Evolutionary conservation across 352 stramenopile genomes (phyloP), one percentile per base, ranked within the genome.

Genomic region (Phytophthora cryptogea): DNA sequence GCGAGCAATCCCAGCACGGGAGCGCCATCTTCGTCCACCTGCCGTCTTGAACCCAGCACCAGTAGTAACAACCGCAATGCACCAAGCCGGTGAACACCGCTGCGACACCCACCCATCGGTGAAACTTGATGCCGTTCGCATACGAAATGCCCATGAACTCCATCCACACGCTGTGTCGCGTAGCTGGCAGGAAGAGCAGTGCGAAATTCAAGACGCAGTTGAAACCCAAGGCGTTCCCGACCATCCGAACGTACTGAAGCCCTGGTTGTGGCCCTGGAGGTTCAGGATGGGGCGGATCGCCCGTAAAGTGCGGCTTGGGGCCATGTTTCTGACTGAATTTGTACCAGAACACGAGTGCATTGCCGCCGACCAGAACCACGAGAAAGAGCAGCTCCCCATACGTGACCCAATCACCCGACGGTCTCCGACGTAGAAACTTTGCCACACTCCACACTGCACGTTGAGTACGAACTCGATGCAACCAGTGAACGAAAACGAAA

Each of bases 91-190:
- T 72, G 17, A 74, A 3, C 6, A 86, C 59, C 3, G 72, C 68
- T 0, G 49, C 53, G 3, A 80, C 60, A 8, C 71, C 76, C 3
- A 86, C 23, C 71, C 74, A 83, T 1, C 74, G 70, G 37, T 86
- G 76, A 54, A 75, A 86, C 37, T 78, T 81, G 41, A 86, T 63
- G 0, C 45, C 69, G 32, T 80, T 80, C 0, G 66, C 62, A 49
- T 79, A 83, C 42, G 76, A 80, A 31, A 86, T 62, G 16, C 69
- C 67, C 44, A 86, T 51, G 4, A 74, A 72, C 23, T 82, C 74
- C 71, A 83, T 83, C 76, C 76, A 86, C 2, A 44, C 60, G 40
- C 70, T 63, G 33, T 82, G 74, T 5, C 72, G 68, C 8, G 76
- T 83, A 4, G 63, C 59, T 0, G 74, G 74, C 6, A 86, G 16